These are phyloP conservation scores for Talaromyces pinophilus DNA, from an alignment of 2,329 filamentous ascomycete genomes.

Conservation along the genomic window DNA sequence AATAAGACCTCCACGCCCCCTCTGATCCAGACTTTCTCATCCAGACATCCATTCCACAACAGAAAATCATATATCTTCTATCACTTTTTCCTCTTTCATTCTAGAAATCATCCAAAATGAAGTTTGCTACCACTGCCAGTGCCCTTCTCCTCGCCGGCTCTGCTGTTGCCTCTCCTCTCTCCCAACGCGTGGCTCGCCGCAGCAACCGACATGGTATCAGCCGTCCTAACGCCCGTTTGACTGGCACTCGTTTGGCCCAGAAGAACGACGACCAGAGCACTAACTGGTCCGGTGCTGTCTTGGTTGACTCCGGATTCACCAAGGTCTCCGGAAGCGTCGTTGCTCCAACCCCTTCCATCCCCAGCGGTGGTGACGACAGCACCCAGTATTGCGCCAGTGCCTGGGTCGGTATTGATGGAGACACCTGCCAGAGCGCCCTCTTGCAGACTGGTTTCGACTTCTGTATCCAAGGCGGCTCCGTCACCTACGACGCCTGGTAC, in stretches of 20 bases:
- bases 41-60: constrained; percentile 7
- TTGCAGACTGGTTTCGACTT: constrained; percentile 62
- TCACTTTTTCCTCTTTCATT: constrained; percentile 1
- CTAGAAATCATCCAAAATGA: constrained; percentile 49
- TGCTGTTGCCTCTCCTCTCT: constrained; percentile 51
- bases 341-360: constrained; percentile 52
- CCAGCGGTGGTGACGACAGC: constrained; percentile 43
- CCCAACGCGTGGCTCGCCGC: constrained; percentile 33
- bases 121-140: constrained; percentile 44
- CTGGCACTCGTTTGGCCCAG: constrained; percentile 33
- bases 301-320: constrained; percentile 53
- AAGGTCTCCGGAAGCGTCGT: constrained; percentile 48
- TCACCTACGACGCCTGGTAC: constrained; percentile 59
- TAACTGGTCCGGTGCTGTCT: constrained; percentile 63
- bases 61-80: not conserved
- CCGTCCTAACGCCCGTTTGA: constrained; percentile 35
- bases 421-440: constrained; percentile 57
- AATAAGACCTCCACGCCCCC: constrained; percentile 2
- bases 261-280: constrained; percentile 45
- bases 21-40: not conserved
- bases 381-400: constrained; percentile 51
- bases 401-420: constrained; percentile 65
- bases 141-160: constrained; percentile 44
- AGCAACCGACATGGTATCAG: constrained; percentile 32
- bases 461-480: constrained; percentile 43